Conservation (phyloP, 2,329 filamentous ascomycete species). For the Hymenotorrendiella dingleyae region DNA sequence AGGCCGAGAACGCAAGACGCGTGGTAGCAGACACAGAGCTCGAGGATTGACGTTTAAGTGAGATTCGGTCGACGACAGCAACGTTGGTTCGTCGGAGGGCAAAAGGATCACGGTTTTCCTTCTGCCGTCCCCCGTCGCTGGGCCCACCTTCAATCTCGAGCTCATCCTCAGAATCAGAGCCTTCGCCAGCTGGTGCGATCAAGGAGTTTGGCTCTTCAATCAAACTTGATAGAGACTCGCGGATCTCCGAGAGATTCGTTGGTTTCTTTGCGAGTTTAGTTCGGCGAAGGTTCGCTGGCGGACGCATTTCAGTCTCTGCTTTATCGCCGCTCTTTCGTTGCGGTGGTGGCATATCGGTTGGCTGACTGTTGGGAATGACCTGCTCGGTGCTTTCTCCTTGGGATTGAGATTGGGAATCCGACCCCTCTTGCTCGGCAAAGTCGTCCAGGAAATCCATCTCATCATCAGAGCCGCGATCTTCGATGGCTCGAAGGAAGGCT, state of each 20-base stretch:
- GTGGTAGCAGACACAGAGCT: conserved; percentile 30
- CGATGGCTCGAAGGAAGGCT: conserved; percentile 85
- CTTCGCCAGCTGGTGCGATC: conserved; percentile 42
- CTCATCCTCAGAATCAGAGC: conserved; percentile 45
- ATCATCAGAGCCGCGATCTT: conserved; percentile 72
- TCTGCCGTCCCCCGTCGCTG: conserved; percentile 16
- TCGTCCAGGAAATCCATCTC: conserved; percentile 69
- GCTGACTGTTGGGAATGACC: conserved; percentile 46
- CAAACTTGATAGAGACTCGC: conserved; percentile 75
- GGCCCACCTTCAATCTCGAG: conserved; percentile 43
- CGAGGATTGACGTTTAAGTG: conserved; percentile 54
- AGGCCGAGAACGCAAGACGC: conserved; percentile 52
- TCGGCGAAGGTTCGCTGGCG: conserved; percentile 55
- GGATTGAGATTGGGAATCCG: conserved; percentile 35
- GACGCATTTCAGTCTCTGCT: conserved; percentile 42
- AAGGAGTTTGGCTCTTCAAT: conserved; percentile 61
- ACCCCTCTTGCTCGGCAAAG: conserved; percentile 35
- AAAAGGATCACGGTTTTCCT: conserved; percentile 30
- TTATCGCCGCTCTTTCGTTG: conserved; percentile 37
- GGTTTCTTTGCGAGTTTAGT: conserved; percentile 60
- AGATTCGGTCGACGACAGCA: conserved; percentile 66
- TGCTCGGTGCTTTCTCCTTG: conserved; percentile 28
- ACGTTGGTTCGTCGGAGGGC: conserved; percentile 34
- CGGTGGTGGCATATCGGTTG: conserved; percentile 29
- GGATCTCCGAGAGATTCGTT: conserved; percentile 70